A percentile compares a stretch with the other conserved stretches of the same genome.
Conservation (phyloP, 306 rosid genomes). For the Corylus americana region DNA sequence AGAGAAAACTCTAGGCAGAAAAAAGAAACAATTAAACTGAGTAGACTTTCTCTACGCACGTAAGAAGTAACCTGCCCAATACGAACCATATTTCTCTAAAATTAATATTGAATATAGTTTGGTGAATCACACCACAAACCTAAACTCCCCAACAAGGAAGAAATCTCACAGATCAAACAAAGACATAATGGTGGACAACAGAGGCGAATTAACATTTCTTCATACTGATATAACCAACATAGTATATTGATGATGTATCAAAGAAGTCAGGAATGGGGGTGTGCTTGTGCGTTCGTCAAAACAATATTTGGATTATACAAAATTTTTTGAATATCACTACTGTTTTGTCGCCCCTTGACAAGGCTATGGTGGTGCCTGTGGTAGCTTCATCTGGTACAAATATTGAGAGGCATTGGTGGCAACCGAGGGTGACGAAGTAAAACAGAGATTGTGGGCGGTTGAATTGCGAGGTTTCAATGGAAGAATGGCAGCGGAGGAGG, state of each 20-base stretch:
- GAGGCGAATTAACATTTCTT: constrained; percentile 24
- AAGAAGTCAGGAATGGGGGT: constrained; percentile 30
- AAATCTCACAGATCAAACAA: not conserved
- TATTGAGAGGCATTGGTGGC: constrained; percentile 49
- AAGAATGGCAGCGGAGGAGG: constrained; percentile 53
- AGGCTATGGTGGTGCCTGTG: constrained; percentile 51
- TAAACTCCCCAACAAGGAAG: not conserved
- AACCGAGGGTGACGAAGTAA: constrained; percentile 46
- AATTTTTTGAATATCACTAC: constrained; percentile 31
- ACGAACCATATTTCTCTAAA: not conserved
- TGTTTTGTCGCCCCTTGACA: constrained; percentile 5
- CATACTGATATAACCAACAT: constrained; percentile 12
- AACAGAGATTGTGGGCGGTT: constrained; percentile 50
- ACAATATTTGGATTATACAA: constrained; percentile 41
- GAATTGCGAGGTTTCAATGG: constrained; percentile 46
- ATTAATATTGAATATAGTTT: not conserved
- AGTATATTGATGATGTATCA: constrained; percentile 21
- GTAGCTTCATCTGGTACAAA: constrained; percentile 48
- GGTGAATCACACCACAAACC: not conserved
- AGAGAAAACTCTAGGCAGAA: not conserved
- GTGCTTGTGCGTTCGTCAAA: constrained; percentile 37
- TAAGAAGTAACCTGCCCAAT: not conserved
- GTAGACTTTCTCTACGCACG: not conserved
- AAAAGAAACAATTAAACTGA: not conserved
- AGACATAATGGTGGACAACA: not conserved